These are phyloP conservation scores for Peronospora tabacina DNA, from an alignment of 352 stramenopile genomes.

Conservation along the genomic window DNA sequence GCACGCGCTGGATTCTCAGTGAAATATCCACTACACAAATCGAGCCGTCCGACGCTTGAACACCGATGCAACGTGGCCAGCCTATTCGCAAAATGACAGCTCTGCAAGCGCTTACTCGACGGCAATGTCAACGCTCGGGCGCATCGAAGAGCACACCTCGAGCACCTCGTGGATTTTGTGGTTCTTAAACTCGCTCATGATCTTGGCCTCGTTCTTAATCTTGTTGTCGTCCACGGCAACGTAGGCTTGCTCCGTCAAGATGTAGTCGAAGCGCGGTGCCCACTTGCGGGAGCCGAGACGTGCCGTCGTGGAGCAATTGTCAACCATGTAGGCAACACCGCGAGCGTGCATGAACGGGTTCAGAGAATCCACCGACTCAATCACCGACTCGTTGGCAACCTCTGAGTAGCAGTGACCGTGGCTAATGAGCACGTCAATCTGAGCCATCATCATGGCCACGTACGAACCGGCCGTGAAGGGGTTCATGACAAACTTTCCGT, in stretches of 20 bases:
- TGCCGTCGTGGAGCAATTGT: conserved; percentile 98
- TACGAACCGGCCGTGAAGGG: conserved; percentile 96
- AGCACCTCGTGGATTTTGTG: conserved; percentile 97
- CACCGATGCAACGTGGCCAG: background rate
- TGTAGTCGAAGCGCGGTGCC: conserved; percentile 98
- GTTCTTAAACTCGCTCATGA: conserved; percentile 93
- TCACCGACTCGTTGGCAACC: conserved; percentile 98
- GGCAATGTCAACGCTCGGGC: conserved; percentile 94
- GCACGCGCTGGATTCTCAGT: conserved; percentile 7
- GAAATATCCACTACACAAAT: conserved; percentile 16
- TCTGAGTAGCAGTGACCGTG: conserved; percentile 96
- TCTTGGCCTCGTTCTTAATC: conserved; percentile 66
- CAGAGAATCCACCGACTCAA: conserved; percentile 96
- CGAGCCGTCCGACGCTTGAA: conserved; percentile 3
- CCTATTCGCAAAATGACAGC: conserved; percentile 1
- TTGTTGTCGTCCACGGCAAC: conserved; percentile 92
- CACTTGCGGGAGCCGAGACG: conserved; percentile 96
- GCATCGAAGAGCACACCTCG: conserved; percentile 91
- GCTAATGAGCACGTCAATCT: conserved; percentile 96
- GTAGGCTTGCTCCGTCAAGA: conserved; percentile 96
- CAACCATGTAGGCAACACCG: conserved; percentile 97
- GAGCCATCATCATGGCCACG: conserved; percentile 97
- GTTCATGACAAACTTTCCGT: conserved; percentile 96
- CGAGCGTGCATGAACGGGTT: conserved; percentile 99
- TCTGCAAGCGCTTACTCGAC: conserved; percentile 46